phyloP scores from a whole-genome alignment of 1,139 yeast species.

The Yamadazyma siamensis region DNA sequence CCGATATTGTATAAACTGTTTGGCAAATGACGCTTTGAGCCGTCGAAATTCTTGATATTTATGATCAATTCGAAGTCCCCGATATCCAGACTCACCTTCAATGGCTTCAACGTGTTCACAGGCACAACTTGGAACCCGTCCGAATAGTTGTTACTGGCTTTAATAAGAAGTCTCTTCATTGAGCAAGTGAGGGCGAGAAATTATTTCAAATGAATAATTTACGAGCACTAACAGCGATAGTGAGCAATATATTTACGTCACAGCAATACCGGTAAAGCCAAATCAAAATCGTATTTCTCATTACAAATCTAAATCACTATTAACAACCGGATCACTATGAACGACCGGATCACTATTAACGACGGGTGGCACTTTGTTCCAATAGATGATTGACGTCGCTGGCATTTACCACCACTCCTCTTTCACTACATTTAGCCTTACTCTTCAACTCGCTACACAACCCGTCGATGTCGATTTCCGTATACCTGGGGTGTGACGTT shows the following conservation, averaged over 20 bases:
- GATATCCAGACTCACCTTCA: slow-evolving; percentile 32
- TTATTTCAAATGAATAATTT: no score
- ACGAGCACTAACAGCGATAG: no score
- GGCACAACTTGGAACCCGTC: slow-evolving; percentile 36
- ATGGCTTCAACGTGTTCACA: slow-evolving; percentile 38
- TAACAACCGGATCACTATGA: no score
- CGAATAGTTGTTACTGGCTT: slow-evolving; percentile 28
- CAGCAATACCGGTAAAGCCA: no score
- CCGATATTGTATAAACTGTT: slow-evolving; percentile 34
- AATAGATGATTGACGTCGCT: slow-evolving; percentile 70
- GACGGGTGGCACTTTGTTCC: slow-evolving; percentile 37
- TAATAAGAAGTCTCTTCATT: slow-evolving; percentile 27
- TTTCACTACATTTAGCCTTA: slow-evolving; percentile 94
- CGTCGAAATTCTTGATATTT: slow-evolving; percentile 45
- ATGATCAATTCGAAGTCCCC: slow-evolving; percentile 40
- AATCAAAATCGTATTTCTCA: no score
- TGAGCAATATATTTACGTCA: no score
- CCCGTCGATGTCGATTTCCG: slow-evolving; percentile 91
- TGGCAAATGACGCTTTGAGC: slow-evolving; percentile 34
- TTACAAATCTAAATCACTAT: no score
- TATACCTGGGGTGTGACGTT: slow-evolving; percentile 88
- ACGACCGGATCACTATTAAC: no score
- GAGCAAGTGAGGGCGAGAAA: no score
- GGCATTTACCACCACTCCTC: slow-evolving; percentile 82
- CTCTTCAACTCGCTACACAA: slow-evolving; percentile 81